phyloP scores from a whole-genome alignment of 2,329 filamentous ascomycete genomes.

The Neonectria coccinea region DNA sequence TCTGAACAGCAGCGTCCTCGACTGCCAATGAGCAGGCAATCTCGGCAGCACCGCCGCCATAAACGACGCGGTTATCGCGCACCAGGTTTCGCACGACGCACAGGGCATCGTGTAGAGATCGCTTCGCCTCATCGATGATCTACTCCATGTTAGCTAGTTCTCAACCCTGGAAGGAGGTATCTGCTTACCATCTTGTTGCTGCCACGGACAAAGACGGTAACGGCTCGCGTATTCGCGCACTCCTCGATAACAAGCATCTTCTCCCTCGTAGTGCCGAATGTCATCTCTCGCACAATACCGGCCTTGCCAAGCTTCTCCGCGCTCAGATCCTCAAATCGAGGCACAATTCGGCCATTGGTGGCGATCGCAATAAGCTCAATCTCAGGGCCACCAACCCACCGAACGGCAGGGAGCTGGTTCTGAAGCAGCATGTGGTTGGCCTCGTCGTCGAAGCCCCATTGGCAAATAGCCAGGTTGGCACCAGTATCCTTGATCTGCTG shows the following conservation, averaged over 20 bases:
- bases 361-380: slow-evolving; percentile 99
- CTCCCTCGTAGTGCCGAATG: slow-evolving; percentile 95
- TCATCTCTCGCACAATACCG: slow-evolving; percentile 93
- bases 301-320: slow-evolving; percentile 91
- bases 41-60: slow-evolving; percentile 95
- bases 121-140: slow-evolving; percentile 99
- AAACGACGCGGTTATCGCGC: slow-evolving; percentile 95
- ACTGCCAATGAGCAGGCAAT: slow-evolving; percentile 97
- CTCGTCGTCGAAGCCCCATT: slow-evolving; percentile 99
- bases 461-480: slow-evolving; percentile 97
- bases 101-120: slow-evolving; percentile 95
- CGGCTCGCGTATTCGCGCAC: slow-evolving; percentile 96
- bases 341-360: slow-evolving; percentile 97
- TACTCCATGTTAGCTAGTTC: slow-evolving; percentile 52
- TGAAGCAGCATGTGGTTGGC: slow-evolving; percentile 97
- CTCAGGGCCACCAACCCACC: slow-evolving; percentile 98
- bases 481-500: slow-evolving; percentile 97
- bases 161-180: not conserved
- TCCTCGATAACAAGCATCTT: slow-evolving; percentile 99
- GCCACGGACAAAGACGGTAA: slow-evolving; percentile 95
- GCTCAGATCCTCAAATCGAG: slow-evolving; percentile 93
- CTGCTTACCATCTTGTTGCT: slow-evolving; percentile 96
- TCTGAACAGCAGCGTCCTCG: slow-evolving; percentile 94
- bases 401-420: slow-evolving; percentile 93
- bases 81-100: slow-evolving; percentile 98